phyloP scores from a whole-genome alignment of 1,284 basidiomycete genomes.

The Cutaneotrichosporon sp. region DNA sequence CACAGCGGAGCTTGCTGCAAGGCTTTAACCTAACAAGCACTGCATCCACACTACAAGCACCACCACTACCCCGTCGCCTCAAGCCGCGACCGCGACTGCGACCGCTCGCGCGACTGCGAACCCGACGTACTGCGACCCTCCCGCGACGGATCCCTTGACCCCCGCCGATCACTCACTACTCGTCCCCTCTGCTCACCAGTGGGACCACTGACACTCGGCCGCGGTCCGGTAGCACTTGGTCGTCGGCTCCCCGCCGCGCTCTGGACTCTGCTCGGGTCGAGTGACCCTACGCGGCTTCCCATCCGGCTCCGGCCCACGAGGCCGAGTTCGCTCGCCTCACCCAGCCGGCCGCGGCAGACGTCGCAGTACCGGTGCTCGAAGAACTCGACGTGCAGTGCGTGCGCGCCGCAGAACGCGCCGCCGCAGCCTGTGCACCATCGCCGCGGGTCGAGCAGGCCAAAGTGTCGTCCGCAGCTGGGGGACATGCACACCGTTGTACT shows the following conservation, averaged over 20 bases:
- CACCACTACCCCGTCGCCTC: no score
- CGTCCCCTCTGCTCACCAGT: background rate
- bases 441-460: conserved; percentile 51
- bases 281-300: background rate
- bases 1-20: no score
- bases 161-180: background rate
- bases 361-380: conserved; percentile 49
- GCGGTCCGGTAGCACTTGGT: background rate
- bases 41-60: no score
- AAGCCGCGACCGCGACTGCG: background rate
- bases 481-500: conserved; percentile 43
- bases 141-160: background rate
- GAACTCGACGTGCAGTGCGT: conserved; percentile 47
- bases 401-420: conserved; percentile 50
- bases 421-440: conserved; percentile 52
- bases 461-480: conserved; percentile 38
- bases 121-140: background rate
- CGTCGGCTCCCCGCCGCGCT: background rate
- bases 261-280: background rate
- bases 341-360: conserved; percentile 40
- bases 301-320: conserved; percentile 21
- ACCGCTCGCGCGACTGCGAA: background rate
- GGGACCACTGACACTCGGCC: background rate
- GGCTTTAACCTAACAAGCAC: no score
- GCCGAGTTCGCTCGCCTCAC: conserved; percentile 36